Evolutionary conservation across 2,329 filamentous ascomycete genomes (phyloP).

Genomic region (Fusarium mangiferae): DNA sequence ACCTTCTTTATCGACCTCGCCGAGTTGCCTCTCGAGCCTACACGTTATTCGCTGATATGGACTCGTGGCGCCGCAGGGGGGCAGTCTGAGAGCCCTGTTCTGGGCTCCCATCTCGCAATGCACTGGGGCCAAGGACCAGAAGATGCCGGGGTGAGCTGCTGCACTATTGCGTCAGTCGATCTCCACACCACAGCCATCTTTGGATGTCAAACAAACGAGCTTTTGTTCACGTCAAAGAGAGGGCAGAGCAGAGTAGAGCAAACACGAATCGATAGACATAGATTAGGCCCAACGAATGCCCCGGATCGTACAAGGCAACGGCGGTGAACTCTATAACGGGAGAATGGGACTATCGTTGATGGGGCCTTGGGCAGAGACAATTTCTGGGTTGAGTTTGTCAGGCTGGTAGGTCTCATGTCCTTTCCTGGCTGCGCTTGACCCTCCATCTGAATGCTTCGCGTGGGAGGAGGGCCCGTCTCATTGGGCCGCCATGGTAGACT

Average conservation of each 20-base stretch:
- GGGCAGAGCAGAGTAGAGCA: neutral
- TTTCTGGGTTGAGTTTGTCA: constrained; percentile 18
- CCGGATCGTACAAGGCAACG: neutral
- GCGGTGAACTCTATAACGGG: constrained; percentile 7
- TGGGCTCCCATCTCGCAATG: constrained; percentile 24
- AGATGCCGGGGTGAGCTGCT: constrained; percentile 35
- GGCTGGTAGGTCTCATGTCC: constrained; percentile 43
- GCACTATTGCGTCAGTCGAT: constrained; percentile 45
- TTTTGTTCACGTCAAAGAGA: constrained; percentile 17
- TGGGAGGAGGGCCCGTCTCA: constrained; percentile 36
- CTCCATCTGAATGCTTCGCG: constrained; percentile 41
- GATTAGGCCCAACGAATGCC: constrained; percentile 16
- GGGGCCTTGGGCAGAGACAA: constrained; percentile 33
- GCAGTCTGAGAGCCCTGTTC: constrained; percentile 30
- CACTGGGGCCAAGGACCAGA: constrained; percentile 26
- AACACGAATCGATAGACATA: neutral
- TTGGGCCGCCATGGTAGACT: constrained; percentile 42
- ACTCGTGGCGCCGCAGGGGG: constrained; percentile 30
- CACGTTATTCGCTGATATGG: constrained; percentile 28
- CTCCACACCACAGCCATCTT: constrained; percentile 35
- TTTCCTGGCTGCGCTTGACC: constrained; percentile 41
- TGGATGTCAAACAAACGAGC: constrained; percentile 29
- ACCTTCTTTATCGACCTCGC: constrained; percentile 14
- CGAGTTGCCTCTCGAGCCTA: constrained; percentile 4
- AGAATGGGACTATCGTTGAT: neutral